Evolutionary conservation across 352 stramenopile species (phyloP).

Genomic region (Phytophthora brassicae): DNA sequence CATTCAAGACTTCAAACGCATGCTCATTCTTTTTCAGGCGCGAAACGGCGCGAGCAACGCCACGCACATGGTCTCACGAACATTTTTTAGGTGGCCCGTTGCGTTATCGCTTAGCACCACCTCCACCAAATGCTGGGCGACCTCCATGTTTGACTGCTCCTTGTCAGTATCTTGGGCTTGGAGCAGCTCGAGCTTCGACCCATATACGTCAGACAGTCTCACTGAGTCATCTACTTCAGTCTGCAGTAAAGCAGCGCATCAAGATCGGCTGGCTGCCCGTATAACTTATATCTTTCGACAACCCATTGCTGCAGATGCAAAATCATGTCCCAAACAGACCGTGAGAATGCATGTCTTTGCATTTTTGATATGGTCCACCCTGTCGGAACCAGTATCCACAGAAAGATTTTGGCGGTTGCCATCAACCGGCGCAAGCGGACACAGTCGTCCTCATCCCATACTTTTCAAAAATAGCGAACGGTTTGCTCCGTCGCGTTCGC

Average conservation of each 20-base stretch:
- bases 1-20: not conserved
- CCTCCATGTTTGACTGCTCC: not conserved
- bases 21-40: constrained; percentile 3
- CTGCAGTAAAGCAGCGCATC: too few species aligned
- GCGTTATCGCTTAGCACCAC: not conserved
- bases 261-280: too few species aligned
- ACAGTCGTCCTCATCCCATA: not conserved
- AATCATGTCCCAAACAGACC: too few species aligned
- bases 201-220: not conserved
- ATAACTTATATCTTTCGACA: too few species aligned
- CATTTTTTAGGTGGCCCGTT: not conserved
- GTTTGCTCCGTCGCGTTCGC: constrained; percentile 17
- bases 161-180: too few species aligned
- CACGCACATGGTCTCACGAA: constrained; percentile 9
- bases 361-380: too few species aligned
- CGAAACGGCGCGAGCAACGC: constrained; percentile 9
- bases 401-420: not conserved
- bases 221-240: not conserved
- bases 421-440: not conserved
- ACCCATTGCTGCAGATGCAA: too few species aligned
- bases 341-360: too few species aligned
- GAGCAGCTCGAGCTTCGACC: too few species aligned
- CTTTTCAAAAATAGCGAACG: constrained; percentile 8
- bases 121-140: not conserved
- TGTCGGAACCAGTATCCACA: not conserved